Conservation (phyloP, 106 monocot genomes). For the Acorus calamus region DNA sequence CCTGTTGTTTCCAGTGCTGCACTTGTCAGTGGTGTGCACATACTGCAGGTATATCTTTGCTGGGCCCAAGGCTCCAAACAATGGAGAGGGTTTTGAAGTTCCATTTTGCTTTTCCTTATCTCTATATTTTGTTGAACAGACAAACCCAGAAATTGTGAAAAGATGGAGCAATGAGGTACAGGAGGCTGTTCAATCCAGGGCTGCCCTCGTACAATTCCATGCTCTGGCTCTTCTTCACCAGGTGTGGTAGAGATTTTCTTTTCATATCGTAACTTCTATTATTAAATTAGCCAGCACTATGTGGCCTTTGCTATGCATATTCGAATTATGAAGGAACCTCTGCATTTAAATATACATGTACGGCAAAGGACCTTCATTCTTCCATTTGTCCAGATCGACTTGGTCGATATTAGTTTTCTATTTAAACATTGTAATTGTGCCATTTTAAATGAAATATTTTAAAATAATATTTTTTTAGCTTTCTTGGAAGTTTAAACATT, state of each 20-base stretch:
- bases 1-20: slow-evolving; percentile 98
- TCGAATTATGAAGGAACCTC: too few relatives aligned
- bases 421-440: too few relatives aligned
- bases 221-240: slow-evolving; percentile 95
- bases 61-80: too few relatives aligned
- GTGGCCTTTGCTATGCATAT: too few relatives aligned
- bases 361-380: too few relatives aligned
- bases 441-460: too few relatives aligned
- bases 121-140: slow-evolving; percentile 23
- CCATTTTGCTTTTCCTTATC: background rate
- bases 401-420: too few relatives aligned
- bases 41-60: slow-evolving; percentile 61
- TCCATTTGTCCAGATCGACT: too few relatives aligned
- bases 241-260: slow-evolving; percentile 22
- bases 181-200: slow-evolving; percentile 96
- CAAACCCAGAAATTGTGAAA: slow-evolving; percentile 95
- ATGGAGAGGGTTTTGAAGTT: too few relatives aligned
- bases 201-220: slow-evolving; percentile 98
- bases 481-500: background rate
- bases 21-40: slow-evolving; percentile 90
- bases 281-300: too few relatives aligned
- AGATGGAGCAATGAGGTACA: slow-evolving; percentile 99
- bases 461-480: background rate
- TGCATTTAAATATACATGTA: too few relatives aligned
- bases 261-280: background rate